These are phyloP conservation scores for Blastobotrys proliferans DNA, from an alignment of 1,139 yeast genomes.

Conservation along the genomic window DNA sequence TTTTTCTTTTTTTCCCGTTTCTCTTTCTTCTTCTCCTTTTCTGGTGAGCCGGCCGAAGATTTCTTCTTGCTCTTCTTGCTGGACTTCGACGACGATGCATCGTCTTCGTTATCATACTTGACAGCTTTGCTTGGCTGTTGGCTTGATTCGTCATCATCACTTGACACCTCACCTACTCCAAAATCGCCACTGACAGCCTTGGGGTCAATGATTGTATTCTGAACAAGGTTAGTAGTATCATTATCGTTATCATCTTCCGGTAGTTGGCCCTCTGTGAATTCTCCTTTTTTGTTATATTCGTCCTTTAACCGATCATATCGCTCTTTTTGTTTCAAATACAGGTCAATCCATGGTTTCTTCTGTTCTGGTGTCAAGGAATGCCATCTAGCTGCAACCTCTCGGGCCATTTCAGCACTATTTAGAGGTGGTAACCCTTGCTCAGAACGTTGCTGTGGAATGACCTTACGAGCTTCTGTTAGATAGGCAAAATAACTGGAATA, in stretches of 20 bases:
- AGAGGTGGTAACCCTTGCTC: conserved; percentile 56
- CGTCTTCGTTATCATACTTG: background rate
- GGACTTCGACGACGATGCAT: conserved; percentile 3
- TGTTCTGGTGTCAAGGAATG: conserved; percentile 60
- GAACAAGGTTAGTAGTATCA: background rate
- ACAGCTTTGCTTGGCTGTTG: background rate
- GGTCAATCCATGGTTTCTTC: conserved; percentile 70
- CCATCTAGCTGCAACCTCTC: conserved; percentile 77
- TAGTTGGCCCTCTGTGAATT: conserved; percentile 3
- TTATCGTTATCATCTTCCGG: background rate
- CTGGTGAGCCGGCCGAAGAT: conserved; percentile 11
- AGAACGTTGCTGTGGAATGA: conserved; percentile 59
- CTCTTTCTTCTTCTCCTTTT: conserved; percentile 19
- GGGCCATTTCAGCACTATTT: conserved; percentile 72
- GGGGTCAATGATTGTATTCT: conserved; percentile 2
- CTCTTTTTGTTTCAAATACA: conserved; percentile 62
- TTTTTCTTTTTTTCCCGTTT: conserved; percentile 25
- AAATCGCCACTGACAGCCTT: conserved; percentile 4
- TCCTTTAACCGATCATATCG: conserved; percentile 62
- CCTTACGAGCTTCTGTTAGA: conserved; percentile 40
- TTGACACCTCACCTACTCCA: background rate
- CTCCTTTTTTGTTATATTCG: conserved; percentile 46
- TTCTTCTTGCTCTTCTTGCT: conserved; percentile 7
- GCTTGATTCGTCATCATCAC: background rate
- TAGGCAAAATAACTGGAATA: conserved; percentile 80